phyloP scores from a whole-genome alignment of 805 yeast genomes.

The Candida anglica region DNA sequence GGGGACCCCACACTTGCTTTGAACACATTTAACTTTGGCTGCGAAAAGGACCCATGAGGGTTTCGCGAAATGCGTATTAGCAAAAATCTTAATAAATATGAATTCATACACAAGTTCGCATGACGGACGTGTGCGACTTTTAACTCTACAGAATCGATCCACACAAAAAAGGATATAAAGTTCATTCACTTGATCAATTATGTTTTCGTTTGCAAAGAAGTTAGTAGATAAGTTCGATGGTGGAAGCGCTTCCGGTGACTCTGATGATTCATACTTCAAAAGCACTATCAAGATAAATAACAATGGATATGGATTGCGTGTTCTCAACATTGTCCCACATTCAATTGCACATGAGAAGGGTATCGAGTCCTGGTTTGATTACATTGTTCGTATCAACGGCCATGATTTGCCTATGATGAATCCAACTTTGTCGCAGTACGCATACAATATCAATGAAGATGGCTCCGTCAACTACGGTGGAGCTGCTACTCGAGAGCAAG shows the following conservation, averaged over 20 bases:
- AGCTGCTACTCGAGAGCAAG: conserved; percentile 27
- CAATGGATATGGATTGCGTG: conserved; percentile 38
- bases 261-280: conserved; percentile 33
- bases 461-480: conserved; percentile 37
- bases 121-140: no score
- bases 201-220: conserved; percentile 44
- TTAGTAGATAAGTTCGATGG: conserved; percentile 39
- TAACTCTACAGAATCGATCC: no score
- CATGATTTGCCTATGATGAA: conserved; percentile 48
- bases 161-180: no score
- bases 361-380: conserved; percentile 86
- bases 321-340: conserved; percentile 34
- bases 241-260: conserved; percentile 9
- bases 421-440: conserved; percentile 22
- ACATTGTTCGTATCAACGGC: conserved; percentile 74
- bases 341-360: conserved; percentile 30
- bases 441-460: conserved; percentile 36
- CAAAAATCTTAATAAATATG: no score
- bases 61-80: no score
- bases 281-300: conserved; percentile 28
- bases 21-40: no score
- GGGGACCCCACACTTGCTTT: no score
- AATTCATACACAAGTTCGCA: no score
- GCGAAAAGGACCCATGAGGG: no score
- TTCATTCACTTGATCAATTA: no score